These are phyloP conservation scores for Schizonepeta tenuifolia DNA, from an alignment of 257 asterid genomes.

Conservation along the genomic window DNA sequence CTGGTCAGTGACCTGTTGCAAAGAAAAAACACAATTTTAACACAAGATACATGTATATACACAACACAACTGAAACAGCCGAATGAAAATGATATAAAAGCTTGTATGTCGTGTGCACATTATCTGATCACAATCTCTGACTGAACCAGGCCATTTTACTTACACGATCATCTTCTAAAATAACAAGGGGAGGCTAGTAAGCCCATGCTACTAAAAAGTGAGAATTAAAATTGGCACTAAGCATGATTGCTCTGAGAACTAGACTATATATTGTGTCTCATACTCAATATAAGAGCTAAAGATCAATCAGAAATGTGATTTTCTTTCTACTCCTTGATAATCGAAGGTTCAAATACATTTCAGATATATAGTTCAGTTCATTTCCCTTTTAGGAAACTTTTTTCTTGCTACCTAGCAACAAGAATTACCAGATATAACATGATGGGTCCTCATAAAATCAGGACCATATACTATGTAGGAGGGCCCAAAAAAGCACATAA, in stretches of 20 bases:
- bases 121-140: constrained; percentile 12
- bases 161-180: constrained; percentile 7
- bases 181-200: constrained; percentile 21
- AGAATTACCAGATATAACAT: constrained; percentile 16
- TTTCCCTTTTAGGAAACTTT: not conserved
- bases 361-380: constrained; percentile 16
- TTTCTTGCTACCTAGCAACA: constrained; percentile 7
- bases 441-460: constrained; percentile 7
- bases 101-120: constrained; percentile 3
- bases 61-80: constrained; percentile 25
- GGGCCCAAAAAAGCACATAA: constrained; percentile 24
- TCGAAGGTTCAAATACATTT: not conserved
- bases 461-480: not conserved
- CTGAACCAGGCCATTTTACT: constrained; percentile 17
- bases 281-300: not conserved
- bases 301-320: constrained; percentile 10
- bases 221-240: constrained; percentile 6
- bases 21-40: constrained; percentile 27
- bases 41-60: constrained; percentile 24
- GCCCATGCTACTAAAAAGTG: constrained; percentile 16
- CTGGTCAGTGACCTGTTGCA: constrained; percentile 84
- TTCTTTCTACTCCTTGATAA: not conserved
- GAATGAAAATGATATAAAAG: constrained; percentile 22
- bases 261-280: constrained; percentile 20
- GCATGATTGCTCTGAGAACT: constrained; percentile 15